Percentiles rank a stretch among this genome's conserved stretches.
phyloP scores from a whole-genome alignment of 306 rosid genomes.

The Castanospermum australe region DNA sequence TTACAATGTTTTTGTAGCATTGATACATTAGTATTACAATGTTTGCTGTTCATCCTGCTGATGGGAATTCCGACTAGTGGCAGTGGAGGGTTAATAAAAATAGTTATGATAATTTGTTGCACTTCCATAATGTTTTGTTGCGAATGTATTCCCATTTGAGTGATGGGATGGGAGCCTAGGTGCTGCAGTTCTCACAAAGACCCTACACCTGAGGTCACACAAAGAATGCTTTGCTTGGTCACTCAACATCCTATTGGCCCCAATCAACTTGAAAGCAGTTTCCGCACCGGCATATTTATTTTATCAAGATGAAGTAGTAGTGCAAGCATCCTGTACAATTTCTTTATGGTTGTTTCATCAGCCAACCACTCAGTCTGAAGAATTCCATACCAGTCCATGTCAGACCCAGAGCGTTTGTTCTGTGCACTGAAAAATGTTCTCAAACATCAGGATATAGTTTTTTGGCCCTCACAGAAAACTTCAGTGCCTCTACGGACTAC shows the following conservation, averaged over 20 bases:
- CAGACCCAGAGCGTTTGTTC: conserved; percentile 40
- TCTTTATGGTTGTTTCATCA: conserved; percentile 53
- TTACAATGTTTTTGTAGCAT: conserved; percentile 24
- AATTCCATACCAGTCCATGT: conserved; percentile 75
- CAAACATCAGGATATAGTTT: conserved; percentile 56
- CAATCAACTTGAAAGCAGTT: conserved; percentile 87
- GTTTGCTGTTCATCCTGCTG: conserved; percentile 32
- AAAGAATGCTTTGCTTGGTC: conserved; percentile 54
- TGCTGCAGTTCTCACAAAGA: conserved; percentile 18
- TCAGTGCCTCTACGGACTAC: conserved; percentile 67
- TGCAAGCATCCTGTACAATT: conserved; percentile 79
- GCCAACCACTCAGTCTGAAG: conserved; percentile 51
- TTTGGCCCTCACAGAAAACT: conserved; percentile 67
- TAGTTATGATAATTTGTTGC: conserved; percentile 30
- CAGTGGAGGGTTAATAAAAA: conserved; percentile 27
- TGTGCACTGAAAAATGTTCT: conserved; percentile 60
- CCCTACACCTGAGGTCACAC: conserved; percentile 44
- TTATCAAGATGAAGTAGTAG: conserved; percentile 90
- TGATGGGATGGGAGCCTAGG: conserved; percentile 36
- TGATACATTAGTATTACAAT: conserved; percentile 48
- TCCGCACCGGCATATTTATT: conserved; percentile 88
- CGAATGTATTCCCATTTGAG: conserved; percentile 32
- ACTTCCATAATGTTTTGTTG: conserved; percentile 24
- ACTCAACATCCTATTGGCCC: conserved; percentile 66
- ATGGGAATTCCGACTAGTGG: conserved; percentile 1